A percentile compares a stretch with the other conserved stretches of the same genome.
Conservation (phyloP, 1,139 yeast genomes). For the Debaryomyces nepalensis region DNA sequence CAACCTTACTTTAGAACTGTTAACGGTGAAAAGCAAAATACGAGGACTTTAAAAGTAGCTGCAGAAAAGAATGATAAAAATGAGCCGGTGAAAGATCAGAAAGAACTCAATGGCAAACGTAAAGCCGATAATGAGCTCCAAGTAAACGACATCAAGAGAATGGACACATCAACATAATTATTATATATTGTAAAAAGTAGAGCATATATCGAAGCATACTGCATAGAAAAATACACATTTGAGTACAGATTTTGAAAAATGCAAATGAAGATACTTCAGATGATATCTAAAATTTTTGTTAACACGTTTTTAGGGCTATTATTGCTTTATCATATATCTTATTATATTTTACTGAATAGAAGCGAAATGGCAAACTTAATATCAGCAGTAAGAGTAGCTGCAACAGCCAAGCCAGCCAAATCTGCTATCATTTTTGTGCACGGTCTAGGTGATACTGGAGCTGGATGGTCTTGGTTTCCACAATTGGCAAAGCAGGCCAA, state of each 20-base stretch:
- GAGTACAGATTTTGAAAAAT: too few species aligned
- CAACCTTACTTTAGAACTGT: slow-evolving; percentile 94
- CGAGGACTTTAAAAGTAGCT: slow-evolving; percentile 46
- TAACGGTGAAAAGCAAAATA: slow-evolving; percentile 62
- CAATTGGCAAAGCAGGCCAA: slow-evolving; percentile 48
- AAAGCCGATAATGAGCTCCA: slow-evolving; percentile 21
- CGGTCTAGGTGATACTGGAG: slow-evolving; percentile 90
- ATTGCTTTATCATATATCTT: neutral
- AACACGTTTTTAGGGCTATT: too few species aligned
- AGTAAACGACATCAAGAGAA: slow-evolving; percentile 5
- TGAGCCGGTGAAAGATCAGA: slow-evolving; percentile 8
- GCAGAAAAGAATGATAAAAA: slow-evolving; percentile 24
- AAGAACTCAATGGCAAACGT: slow-evolving; percentile 17
- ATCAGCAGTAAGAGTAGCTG: slow-evolving; percentile 29
- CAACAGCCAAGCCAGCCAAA: slow-evolving; percentile 32
- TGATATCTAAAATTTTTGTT: too few species aligned
- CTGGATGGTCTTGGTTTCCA: slow-evolving; percentile 85
- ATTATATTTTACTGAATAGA: neutral
- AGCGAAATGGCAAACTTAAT: slow-evolving; percentile 17
- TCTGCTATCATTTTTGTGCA: slow-evolving; percentile 80
- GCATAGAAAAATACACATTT: neutral
- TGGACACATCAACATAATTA: slow-evolving; percentile 5
- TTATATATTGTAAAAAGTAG: too few species aligned
- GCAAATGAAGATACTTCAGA: neutral
- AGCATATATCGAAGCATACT: too few species aligned